Evolutionary conservation across 257 asterid genomes (phyloP), one percentile per base, ranked within the genome.

Genomic region (Solanum commersonii): DNA sequence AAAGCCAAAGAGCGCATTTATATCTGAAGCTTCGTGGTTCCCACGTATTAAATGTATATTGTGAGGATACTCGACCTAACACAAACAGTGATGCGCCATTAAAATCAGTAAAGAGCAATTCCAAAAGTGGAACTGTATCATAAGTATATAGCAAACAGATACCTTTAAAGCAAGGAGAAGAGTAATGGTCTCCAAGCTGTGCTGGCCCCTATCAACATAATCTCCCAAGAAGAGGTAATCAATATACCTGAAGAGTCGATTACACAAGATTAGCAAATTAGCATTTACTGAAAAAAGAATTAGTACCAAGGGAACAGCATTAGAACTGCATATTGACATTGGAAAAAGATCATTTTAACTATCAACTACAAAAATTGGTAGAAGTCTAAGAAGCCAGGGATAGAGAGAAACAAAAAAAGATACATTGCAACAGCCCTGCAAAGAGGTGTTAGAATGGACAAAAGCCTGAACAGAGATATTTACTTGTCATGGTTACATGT

Each of bases 11-110:
- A 96, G 98, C 37, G 98, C 99, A 94, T 97, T 97, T 87, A 97
- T 96, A 94, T 97, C 99, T 67, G 99, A 98, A 90, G 99, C 99
- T 94, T 97, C 99, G 91, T 97, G 99, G 91, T 97, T 97, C 40
- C 99, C 99, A 87, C 98, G 99, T 88, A 97, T 97, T 87, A 97
- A 91, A 91, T 97, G 99, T 87, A 97, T 88, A 92, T 95, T 98
- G 86, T 90, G 92, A 70, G 98, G 93, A 93, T 95, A 93, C 91
- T 97, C 99, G 83, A 93, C 98, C 99, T 97, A 91, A 89, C 89
- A 35, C 91, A 74, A 82, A 11, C 37, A 84, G 79, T 72, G 85
- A 46, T 46, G 78, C 31, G 25, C 65, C 65, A 33, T 86, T 23
- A 86, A 59, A 85, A 13, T 72, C 59, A 49, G 56, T 27, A 25